phyloP scores from a whole-genome alignment of 495 filamentous ascomycete genomes.

The Tetracladium setigerum region DNA sequence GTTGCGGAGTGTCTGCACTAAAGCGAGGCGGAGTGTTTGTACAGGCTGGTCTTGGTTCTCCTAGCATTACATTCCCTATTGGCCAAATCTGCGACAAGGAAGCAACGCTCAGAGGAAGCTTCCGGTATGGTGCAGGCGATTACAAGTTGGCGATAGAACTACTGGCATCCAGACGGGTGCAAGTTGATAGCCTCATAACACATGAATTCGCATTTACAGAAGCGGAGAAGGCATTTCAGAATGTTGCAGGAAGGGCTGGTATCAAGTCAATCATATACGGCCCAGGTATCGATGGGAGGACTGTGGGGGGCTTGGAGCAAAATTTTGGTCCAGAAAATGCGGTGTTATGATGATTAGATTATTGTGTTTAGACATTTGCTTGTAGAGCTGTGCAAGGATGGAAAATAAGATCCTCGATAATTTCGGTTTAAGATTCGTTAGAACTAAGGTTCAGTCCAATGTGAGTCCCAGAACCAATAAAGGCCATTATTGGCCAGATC shows the following conservation, averaged over 20 bases:
- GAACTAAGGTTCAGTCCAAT: no score
- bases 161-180: conserved; percentile 50
- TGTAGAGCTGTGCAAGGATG: no score
- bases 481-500: no score
- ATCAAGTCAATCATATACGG: conserved; percentile 30
- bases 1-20: conserved; percentile 43
- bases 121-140: conserved; percentile 73
- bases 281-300: no score
- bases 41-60: conserved; percentile 62
- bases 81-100: conserved; percentile 73
- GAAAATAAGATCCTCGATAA: no score
- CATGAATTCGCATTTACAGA: conserved; percentile 59
- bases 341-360: no score
- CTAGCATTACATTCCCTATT: conserved; percentile 72
- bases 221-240: conserved; percentile 60
- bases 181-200: conserved; percentile 62
- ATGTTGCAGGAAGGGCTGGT: conserved; percentile 18
- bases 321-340: no score
- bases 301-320: no score
- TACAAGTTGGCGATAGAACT: conserved; percentile 68
- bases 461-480: no score
- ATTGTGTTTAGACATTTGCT: no score
- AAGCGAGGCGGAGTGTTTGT: conserved; percentile 50
- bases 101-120: conserved; percentile 66
- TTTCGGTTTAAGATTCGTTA: no score